Percentiles rank a stretch among this genome's conserved stretches.
These are phyloP conservation scores for Anthostomella pinea DNA, from an alignment of 2,329 filamentous ascomycete species.

Conservation along the genomic window DNA sequence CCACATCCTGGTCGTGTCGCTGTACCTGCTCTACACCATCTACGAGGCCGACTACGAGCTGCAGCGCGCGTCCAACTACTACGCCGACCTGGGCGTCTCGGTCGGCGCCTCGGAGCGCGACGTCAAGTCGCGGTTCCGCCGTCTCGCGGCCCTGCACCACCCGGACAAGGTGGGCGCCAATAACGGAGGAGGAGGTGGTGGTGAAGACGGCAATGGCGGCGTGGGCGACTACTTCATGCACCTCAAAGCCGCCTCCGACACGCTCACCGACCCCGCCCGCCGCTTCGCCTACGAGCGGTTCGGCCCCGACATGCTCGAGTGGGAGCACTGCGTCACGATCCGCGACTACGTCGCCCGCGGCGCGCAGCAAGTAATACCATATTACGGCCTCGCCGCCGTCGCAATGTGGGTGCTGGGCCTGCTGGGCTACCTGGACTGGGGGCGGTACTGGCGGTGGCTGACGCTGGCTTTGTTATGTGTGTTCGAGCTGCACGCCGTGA, in stretches of 20 bases:
- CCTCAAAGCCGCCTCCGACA: slow-evolving; percentile 80
- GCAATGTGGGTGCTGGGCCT: slow-evolving; percentile 61
- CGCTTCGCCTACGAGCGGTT: slow-evolving; percentile 90
- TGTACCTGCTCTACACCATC: slow-evolving; percentile 87
- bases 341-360: slow-evolving; percentile 71
- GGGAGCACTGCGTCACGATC: slow-evolving; percentile 64
- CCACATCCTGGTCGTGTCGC: slow-evolving; percentile 75
- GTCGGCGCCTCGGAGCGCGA: slow-evolving; percentile 68
- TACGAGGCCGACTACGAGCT: slow-evolving; percentile 88
- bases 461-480: slow-evolving; percentile 50
- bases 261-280: slow-evolving; percentile 69
- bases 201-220: slow-evolving; percentile 30
- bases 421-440: slow-evolving; percentile 66
- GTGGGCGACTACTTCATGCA: slow-evolving; percentile 65
- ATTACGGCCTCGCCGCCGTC: slow-evolving; percentile 58
- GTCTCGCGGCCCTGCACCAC: slow-evolving; percentile 69
- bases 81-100: slow-evolving; percentile 70
- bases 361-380: slow-evolving; percentile 52
- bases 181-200: slow-evolving; percentile 26
- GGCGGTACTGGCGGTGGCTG: slow-evolving; percentile 64
- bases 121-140: slow-evolving; percentile 81
- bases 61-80: slow-evolving; percentile 70
- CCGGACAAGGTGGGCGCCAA: slow-evolving; percentile 71
- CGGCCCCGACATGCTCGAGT: slow-evolving; percentile 67
- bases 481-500: slow-evolving; percentile 57